Base-by-base conservation (phyloP, 768 basidiomycete genomes). In the Pulveroboletus ravenelii region DNA sequence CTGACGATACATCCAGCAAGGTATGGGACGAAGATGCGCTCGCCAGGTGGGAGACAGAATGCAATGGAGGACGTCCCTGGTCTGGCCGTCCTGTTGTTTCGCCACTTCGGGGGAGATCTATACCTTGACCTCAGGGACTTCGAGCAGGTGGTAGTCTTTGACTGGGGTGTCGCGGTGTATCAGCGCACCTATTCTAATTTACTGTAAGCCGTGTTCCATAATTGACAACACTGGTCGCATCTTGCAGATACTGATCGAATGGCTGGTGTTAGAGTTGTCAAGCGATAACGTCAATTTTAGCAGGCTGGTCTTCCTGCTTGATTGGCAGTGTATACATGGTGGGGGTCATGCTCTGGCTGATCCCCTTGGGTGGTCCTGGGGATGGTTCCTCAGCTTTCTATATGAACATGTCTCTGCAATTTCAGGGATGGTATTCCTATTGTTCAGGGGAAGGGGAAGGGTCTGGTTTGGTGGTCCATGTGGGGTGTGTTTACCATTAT, bases 11-110 rank as follows among this genome's bases (percentile, higher is more conserved):
- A 47, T 66, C 68, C 4, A 71, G 63, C 20, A 85, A 82, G 55
- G 55, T 65, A 10, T 86, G 81, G 82, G 81, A 87, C 62, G 84
- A 87, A 57, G 72, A 71, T 17, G 72, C 74, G 25, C 67, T 88
- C 50, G 50, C 57, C 30, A 65, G 64, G 8, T 87, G 84, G 81
- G 85, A 88, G 61, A 65, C 52, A 46, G 69, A 74, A 54, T 69
- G 64, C 23, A 82, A 82, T 55, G 70, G 61, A n/a, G 78, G 76
- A 2, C 66, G 59, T 44, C 59, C 54, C 14, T 82, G 81, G 81
- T 68, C 70, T 36, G 80, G 77, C 17, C 70, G 75, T 5, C 38
- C 44, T 3, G 23, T 18, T n/a, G 12, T 1, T 45, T n/a, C 29
- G 10, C 43, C 18, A 5, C 45, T 3, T 27, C 37, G 34, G 36